These are phyloP conservation scores for Peniophora sp. DNA, from an alignment of 1,284 basidiomycete species.

Conservation along the genomic window DNA sequence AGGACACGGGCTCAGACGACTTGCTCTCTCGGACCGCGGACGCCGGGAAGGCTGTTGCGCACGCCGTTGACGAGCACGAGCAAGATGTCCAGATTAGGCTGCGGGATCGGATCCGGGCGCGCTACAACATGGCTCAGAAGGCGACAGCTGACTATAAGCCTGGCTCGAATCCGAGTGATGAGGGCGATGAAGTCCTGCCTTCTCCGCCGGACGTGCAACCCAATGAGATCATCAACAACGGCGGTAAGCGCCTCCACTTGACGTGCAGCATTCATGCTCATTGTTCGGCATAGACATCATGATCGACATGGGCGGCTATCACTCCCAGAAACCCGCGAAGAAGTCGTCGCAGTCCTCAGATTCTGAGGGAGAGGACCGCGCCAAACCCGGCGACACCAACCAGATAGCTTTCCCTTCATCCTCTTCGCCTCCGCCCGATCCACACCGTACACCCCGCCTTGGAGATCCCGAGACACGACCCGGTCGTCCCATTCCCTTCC, in stretches of 20 bases:
- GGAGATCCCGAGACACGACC: neutral
- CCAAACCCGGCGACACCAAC: neutral
- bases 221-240: conserved; percentile 62
- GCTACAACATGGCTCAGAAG: conserved; percentile 13
- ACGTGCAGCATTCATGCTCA: neutral
- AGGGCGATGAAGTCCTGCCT: conserved; percentile 38
- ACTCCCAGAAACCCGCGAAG: conserved; percentile 26
- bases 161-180: conserved; percentile 5
- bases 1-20: neutral
- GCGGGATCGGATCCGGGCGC: conserved; percentile 14
- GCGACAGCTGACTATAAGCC: neutral
- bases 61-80: conserved; percentile 16
- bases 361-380: neutral
- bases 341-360: conserved; percentile 21
- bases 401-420: conserved; percentile 1
- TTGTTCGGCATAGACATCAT: conserved; percentile 39
- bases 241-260: conserved; percentile 28
- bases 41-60: neutral
- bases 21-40: too few species aligned
- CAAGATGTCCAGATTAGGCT: conserved; percentile 14
- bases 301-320: conserved; percentile 63
- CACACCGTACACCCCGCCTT: conserved; percentile 2
- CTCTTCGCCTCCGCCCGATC: neutral
- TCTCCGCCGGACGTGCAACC: conserved; percentile 32
- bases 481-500: conserved; percentile 22